Evolutionary conservation across 768 basidiomycete genomes (phyloP), one percentile per base, ranked within the genome.

Genomic region (Boletus sp.): DNA sequence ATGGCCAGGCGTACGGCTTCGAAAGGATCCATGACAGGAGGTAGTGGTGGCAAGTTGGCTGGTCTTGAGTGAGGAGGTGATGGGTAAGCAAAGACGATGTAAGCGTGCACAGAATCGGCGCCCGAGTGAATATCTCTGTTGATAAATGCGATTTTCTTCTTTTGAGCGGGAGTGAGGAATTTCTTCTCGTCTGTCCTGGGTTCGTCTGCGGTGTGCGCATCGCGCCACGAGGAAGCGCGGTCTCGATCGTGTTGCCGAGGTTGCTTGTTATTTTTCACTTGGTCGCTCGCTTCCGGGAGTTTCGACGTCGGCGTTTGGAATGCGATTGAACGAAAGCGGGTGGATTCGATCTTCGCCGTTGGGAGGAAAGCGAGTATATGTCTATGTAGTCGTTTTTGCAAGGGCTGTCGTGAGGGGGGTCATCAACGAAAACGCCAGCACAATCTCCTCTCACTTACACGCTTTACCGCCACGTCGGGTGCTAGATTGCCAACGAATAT

Each of bases 141-240:
- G 68, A 98, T 97, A 70, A 94, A 97, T 0, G 93, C 91, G 50
- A 98, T 83, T 59, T 87, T 90, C 74, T 95, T 91, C 77, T 96
- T 98, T 72, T 97, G 90, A 47, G 79, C 80, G 0, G 91, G 80
- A 7, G 83, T 90, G 47, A 97, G 80, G 69, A 82, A 90, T 35
- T 75, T 76, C 68, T 92, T 88, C 48, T 80, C 77, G 51, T 81
- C 78, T 13, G 70, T 68, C 56, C 72, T 73, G 21, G 74, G 71
- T 4, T 68, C 77, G 32, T 77, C 81, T 19, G 78, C 68, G 17
- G 75, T 67, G 15, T 77, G 77, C 60, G 57, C 70, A 21, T 73
- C 75, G 13, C 77, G 73, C 88, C 88, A 87, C 17, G 77, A 71
- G 2, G 82, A 78, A 1, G 83, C 74, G 50, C 85, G 84, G 35